Evolutionary conservation across 768 basidiomycete species (phyloP).

Genomic region (Fomitopsis pulvina): DNA sequence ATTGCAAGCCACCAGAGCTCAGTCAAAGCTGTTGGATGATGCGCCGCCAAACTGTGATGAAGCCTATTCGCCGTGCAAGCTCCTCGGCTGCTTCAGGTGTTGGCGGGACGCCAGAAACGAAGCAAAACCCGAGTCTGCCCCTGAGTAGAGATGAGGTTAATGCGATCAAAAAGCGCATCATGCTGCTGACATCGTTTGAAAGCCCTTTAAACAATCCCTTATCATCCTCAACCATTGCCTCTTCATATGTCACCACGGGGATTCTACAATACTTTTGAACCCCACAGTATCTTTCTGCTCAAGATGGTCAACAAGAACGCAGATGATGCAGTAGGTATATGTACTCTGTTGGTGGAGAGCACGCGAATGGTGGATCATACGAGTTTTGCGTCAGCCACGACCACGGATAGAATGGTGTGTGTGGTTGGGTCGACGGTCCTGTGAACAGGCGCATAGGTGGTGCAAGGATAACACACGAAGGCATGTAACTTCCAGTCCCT

Average conservation of each 20-base stretch:
- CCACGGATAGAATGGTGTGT: constrained; percentile 86
- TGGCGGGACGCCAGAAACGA: constrained; percentile 73
- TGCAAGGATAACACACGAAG: not conserved
- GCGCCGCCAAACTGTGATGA: constrained; percentile 67
- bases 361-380: constrained; percentile 62
- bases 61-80: constrained; percentile 69
- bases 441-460: not conserved
- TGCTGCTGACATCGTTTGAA: constrained; percentile 62
- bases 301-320: not conserved
- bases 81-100: constrained; percentile 82
- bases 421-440: constrained; percentile 56
- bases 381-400: constrained; percentile 72
- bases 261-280: constrained; percentile 60
- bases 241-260: constrained; percentile 69
- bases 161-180: too few species aligned
- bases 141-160: too few species aligned
- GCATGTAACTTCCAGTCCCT: too few species aligned
- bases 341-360: constrained; percentile 8
- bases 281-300: constrained; percentile 72
- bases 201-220: constrained; percentile 76
- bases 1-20: not conserved
- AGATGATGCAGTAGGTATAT: too few species aligned
- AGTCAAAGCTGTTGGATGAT: too few species aligned
- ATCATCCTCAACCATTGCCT: constrained; percentile 62
- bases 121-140: constrained; percentile 85